Evolutionary conservation across 2,329 filamentous ascomycete genomes (phyloP).

Genomic region (Incumbomyces lentus): DNA sequence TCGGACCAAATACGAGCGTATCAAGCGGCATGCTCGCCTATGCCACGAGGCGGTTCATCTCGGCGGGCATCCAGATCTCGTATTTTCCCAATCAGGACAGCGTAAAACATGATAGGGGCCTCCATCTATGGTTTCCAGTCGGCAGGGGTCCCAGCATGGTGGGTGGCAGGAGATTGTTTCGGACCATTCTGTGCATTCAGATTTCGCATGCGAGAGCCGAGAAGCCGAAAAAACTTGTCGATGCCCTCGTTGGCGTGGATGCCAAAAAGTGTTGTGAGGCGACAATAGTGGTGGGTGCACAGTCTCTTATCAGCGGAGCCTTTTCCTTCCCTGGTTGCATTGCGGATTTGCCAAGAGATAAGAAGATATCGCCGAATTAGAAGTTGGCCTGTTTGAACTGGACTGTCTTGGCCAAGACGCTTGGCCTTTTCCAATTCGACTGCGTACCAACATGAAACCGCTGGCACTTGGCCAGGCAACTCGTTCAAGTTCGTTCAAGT

Average conservation of each 20-base stretch:
- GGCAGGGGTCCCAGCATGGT: background rate
- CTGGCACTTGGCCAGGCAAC: no score
- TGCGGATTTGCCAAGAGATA: constrained; percentile 7
- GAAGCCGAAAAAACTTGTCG: no score
- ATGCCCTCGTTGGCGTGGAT: no score
- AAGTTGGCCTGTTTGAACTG: background rate
- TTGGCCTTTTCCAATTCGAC: no score
- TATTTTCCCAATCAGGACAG: constrained; percentile 1
- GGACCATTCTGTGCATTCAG: background rate
- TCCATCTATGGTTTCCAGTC: background rate
- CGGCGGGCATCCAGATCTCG: background rate
- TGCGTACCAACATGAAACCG: no score
- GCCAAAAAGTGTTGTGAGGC: no score
- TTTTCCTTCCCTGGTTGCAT: no score
- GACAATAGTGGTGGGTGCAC: constrained; percentile 1
- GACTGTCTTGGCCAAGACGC: no score
- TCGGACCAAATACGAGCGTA: no score
- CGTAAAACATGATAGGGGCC: background rate
- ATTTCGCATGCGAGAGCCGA: no score
- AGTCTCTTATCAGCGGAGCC: constrained; percentile 4
- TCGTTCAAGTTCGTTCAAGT: no score
- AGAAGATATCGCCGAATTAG: background rate
- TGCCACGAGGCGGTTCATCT: background rate
- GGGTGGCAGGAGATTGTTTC: background rate
- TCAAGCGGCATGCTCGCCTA: no score